Percentiles rank a stretch among this genome's conserved stretches.
Evolutionary conservation across 1,139 yeast species (phyloP).

Genomic region (Geotrichum bryndzae): DNA sequence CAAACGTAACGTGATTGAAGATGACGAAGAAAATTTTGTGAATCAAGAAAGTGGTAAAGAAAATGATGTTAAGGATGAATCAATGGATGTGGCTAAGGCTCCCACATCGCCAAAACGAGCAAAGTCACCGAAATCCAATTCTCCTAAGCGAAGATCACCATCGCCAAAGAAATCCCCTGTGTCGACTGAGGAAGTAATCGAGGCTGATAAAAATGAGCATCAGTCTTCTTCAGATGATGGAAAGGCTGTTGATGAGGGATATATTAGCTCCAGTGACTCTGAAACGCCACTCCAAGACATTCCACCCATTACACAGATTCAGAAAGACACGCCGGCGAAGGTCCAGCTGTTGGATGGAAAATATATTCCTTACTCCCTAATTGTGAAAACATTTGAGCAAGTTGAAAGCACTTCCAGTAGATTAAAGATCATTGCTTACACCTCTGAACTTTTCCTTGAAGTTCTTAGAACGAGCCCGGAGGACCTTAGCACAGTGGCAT

Average conservation of each 20-base stretch:
- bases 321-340: constrained; percentile 4
- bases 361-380: constrained; percentile 9
- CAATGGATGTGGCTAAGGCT: neutral
- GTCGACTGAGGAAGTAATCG: neutral
- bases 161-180: neutral
- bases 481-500: constrained; percentile 64
- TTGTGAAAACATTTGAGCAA: constrained; percentile 64
- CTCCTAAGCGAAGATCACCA: neutral
- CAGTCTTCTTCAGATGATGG: neutral
- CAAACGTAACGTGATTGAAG: neutral
- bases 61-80: neutral
- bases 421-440: constrained; percentile 66
- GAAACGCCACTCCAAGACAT: neutral
- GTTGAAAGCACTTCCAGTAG: constrained; percentile 78
- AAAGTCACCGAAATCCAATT: neutral
- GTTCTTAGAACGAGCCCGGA: constrained; percentile 54
- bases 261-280: neutral
- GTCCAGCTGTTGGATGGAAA: constrained; percentile 10
- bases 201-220: neutral
- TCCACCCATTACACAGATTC: neutral
- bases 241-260: neutral
- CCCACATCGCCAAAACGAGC: neutral
- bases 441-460: constrained; percentile 63
- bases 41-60: neutral
- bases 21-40: constrained; percentile 4